Evolutionary conservation across 2,329 filamentous ascomycete genomes (phyloP).

Genomic region (Proliferodiscus dingleyae): DNA sequence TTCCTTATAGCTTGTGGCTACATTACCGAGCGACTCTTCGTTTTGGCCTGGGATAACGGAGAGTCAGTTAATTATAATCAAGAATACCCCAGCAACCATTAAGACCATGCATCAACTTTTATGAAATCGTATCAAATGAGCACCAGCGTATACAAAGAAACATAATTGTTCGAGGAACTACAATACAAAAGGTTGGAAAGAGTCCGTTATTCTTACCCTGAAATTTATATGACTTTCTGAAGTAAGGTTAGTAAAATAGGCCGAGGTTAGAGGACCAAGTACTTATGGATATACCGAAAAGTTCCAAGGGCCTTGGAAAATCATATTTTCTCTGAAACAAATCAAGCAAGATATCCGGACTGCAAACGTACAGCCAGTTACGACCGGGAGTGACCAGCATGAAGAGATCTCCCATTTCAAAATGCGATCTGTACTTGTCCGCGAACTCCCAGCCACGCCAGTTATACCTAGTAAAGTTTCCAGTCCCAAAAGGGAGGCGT

Average conservation of each 20-base stretch:
- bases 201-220: no score
- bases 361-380: conserved; percentile 2
- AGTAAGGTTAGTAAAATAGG: background rate
- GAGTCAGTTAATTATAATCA: no score
- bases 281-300: background rate
- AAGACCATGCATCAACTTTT: no score
- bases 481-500: background rate
- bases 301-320: background rate
- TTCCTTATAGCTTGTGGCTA: no score
- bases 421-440: background rate
- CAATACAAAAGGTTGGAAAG: no score
- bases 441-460: conserved; percentile 1
- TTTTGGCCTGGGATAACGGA: no score
- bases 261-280: background rate
- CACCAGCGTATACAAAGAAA: no score
- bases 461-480: background rate
- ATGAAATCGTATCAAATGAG: no score
- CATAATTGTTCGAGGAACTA: no score
- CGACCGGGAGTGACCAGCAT: conserved; percentile 1
- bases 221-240: no score
- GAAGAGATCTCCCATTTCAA: background rate
- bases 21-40: no score
- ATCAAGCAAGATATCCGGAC: background rate
- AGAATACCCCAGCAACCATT: no score
- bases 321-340: background rate